phyloP scores from a whole-genome alignment of 257 asterid species.

The Fraxinus anomala region DNA sequence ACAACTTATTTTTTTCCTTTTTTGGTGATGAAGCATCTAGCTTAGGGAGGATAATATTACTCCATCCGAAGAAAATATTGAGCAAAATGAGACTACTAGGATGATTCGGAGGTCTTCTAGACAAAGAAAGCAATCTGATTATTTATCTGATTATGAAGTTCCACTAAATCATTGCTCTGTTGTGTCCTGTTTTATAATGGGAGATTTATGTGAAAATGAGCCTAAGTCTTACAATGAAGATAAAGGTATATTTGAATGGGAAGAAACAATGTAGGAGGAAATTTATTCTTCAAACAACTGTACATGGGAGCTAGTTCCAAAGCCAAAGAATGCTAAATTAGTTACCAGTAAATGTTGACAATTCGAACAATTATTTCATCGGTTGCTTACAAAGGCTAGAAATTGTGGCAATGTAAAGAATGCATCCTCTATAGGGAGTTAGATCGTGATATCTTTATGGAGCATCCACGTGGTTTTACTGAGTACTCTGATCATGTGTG shows the following conservation, averaged over 20 bases:
- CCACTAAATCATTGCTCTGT: conserved; percentile 1
- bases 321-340: neutral
- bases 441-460: conserved; percentile 33
- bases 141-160: too few species aligned
- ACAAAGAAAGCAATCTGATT: too few species aligned
- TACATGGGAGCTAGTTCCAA: conserved; percentile 30
- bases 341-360: conserved; percentile 30
- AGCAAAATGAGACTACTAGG: too few species aligned
- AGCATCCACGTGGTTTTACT: conserved; percentile 26
- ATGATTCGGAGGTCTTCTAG: too few species aligned
- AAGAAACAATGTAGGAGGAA: conserved; percentile 23
- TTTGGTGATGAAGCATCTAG: too few species aligned
- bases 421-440: conserved; percentile 23
- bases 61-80: too few species aligned
- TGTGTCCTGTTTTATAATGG: conserved; percentile 10
- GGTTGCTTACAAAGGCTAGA: conserved; percentile 19
- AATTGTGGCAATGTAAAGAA: conserved; percentile 17
- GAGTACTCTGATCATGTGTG: conserved; percentile 26
- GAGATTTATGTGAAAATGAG: conserved; percentile 7
- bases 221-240: conserved; percentile 25
- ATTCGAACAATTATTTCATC: conserved; percentile 20
- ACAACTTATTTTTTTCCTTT: too few species aligned
- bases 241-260: conserved; percentile 4
- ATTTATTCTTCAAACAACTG: neutral
- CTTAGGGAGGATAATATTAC: too few species aligned